Conservation (phyloP, 2,329 filamentous ascomycete species). For the Pestalotiopsis sp. region DNA sequence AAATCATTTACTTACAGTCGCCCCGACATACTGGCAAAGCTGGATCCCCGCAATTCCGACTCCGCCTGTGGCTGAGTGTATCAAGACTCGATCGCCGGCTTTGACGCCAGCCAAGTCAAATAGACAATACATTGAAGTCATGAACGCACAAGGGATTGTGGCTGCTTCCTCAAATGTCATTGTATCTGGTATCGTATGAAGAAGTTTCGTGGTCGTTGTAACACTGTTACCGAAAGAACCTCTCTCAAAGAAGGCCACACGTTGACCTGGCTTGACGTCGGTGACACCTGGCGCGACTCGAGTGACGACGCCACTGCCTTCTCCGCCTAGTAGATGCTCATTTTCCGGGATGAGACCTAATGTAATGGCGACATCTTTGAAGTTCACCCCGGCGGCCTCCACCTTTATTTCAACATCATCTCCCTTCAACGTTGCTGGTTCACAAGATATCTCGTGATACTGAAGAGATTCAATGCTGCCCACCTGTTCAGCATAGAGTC, state of each 20-base stretch:
- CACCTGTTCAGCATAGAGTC: conserved; percentile 7
- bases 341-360: not conserved
- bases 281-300: not conserved
- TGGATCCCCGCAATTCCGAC: not conserved
- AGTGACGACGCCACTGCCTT: not conserved
- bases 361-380: conserved; percentile 1
- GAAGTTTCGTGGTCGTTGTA: not conserved
- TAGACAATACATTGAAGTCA: conserved; percentile 25
- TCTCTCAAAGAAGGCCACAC: not conserved
- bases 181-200: not conserved
- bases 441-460: conserved; percentile 1
- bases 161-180: not conserved
- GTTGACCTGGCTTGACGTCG: not conserved
- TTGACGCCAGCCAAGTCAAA: conserved; percentile 20
- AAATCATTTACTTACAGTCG: conserved; percentile 24
- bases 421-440: not conserved
- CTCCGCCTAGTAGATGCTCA: not conserved
- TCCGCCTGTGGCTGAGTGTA: not conserved
- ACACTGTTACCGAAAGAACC: not conserved
- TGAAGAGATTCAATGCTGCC: conserved; percentile 13
- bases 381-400: conserved; percentile 15
- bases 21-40: conserved; percentile 13
- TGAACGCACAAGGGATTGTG: not conserved
- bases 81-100: conserved; percentile 9
- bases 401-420: conserved; percentile 14